Base-by-base conservation (phyloP, 768 basidiomycete genomes). In the Boletus bicolor region DNA sequence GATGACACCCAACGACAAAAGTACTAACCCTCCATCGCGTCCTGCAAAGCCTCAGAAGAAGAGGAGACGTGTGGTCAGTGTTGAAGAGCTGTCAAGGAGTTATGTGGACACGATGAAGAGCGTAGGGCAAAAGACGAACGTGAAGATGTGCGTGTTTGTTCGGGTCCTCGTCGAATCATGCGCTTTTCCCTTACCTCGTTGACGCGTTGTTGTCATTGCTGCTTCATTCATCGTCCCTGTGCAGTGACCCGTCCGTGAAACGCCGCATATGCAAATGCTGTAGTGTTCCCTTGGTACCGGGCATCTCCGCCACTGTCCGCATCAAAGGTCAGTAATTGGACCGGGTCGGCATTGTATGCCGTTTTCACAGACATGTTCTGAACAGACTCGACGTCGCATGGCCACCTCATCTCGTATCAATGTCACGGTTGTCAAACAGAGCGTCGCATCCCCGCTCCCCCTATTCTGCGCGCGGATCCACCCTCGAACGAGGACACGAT, bases 201-300 rank as follows among this genome's bases (percentile, higher is more conserved):
- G 55, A 47, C 26, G 15, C 14, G 24, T 35, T 15, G n/a, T 41
- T 17, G 45, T 4, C 7, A 10, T n/a, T 15, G 19, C 7, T 19
- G 2, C 15, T 24, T 11, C 24, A 36, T 36, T 21, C 15, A 42
- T n/a, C 21, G 5, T n/a, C 47, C 7, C 34, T 21, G 32, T 2
- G 43, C 59, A 93, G 92, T 62, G 92, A 94, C 67, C 91, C 92
- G 0, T 74, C 80, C 1, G 78, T 94, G n/a, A 95, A 94, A 68
- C 85, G 92, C 11, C 82, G 85, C 2, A 63, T 93, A 7, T 95
- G 92, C 72, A 83, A 81, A 66, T 75, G 76, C 2, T 95, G 92
- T 64, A 76, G 81, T 53, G 67, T 75, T 0, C 76, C 86, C 8
- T 75, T 93, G 5, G 61, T 92, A 1, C 86, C 90, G 0, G 92